Evolutionary conservation across 2,329 filamentous ascomycete species (phyloP).

Genomic region (Botrytis elliptica): DNA sequence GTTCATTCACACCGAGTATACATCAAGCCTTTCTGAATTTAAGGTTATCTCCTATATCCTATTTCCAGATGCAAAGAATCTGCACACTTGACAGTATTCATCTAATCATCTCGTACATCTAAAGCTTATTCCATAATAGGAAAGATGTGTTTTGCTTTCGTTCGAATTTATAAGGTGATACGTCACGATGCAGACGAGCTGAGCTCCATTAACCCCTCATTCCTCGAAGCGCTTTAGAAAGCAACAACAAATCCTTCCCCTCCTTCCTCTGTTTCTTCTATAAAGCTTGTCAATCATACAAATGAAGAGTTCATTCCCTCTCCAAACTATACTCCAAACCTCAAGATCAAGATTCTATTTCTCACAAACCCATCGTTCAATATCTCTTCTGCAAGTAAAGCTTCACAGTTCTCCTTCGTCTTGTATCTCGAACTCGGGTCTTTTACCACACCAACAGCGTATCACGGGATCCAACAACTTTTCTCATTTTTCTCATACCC

Average conservation of each 20-base stretch:
- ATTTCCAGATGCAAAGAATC: neutral
- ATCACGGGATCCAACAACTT: neutral
- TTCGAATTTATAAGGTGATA: neutral
- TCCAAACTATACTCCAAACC: neutral
- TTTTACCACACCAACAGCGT: constrained; percentile 30
- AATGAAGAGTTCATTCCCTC: constrained; percentile 4
- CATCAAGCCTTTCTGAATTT: neutral
- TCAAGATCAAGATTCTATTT: neutral
- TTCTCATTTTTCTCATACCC: constrained; percentile 40
- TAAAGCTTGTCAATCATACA: neutral
- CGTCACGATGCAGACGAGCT: constrained; percentile 11
- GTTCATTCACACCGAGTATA: neutral
- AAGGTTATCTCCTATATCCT: neutral
- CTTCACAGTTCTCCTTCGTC: neutral
- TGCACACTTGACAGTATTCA: neutral
- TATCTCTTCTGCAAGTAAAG: neutral
- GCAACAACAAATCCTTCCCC: neutral
- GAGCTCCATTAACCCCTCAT: neutral
- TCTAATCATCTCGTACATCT: neutral
- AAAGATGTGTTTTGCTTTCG: neutral
- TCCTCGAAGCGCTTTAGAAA: neutral
- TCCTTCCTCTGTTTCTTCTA: neutral
- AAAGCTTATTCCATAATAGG: neutral
- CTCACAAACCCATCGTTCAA: neutral
- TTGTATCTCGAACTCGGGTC: neutral